Evolutionary conservation across 495 filamentous ascomycete genomes (phyloP).

Genomic region (Penicillium herquei): DNA sequence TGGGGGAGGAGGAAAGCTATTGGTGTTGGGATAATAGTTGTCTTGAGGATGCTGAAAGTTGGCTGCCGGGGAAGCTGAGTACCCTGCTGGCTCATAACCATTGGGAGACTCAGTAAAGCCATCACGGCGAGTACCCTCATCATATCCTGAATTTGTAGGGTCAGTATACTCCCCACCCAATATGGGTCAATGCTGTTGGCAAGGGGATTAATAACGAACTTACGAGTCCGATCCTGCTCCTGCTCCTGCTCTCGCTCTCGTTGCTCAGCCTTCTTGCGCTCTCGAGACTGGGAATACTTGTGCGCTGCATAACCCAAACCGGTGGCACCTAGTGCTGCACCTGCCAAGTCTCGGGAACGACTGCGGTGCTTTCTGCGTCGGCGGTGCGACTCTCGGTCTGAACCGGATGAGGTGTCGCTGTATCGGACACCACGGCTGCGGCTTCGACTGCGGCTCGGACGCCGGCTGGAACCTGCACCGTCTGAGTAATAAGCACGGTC

Average conservation of each 20-base stretch:
- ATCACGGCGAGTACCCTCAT: constrained; percentile 40
- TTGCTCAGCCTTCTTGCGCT: constrained; percentile 53
- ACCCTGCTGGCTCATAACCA: constrained; percentile 41
- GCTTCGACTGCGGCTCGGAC: constrained; percentile 26
- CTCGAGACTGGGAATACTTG: constrained; percentile 60
- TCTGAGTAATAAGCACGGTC: constrained; percentile 43
- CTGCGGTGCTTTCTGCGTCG: constrained; percentile 55
- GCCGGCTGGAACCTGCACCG: constrained; percentile 30
- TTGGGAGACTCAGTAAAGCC: constrained; percentile 35
- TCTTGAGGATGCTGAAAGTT: constrained; percentile 6
- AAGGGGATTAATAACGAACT: constrained; percentile 6
- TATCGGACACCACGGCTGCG: constrained; percentile 38
- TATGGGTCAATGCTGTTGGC: background rate
- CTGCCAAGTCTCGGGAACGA: constrained; percentile 62
- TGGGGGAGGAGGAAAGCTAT: constrained; percentile 46
- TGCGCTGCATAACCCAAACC: constrained; percentile 78
- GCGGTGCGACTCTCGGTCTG: constrained; percentile 37
- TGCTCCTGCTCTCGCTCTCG: constrained; percentile 22
- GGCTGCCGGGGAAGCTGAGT: constrained; percentile 30
- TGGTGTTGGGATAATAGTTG: constrained; percentile 41
- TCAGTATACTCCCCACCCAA: background rate
- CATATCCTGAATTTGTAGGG: constrained; percentile 27
- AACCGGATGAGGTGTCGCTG: constrained; percentile 46
- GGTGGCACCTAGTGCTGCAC: constrained; percentile 65
- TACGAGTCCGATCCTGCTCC: constrained; percentile 25